Percentiles rank a stretch among this genome's conserved stretches.
These are phyloP conservation scores for Cairneyella variabilis DNA, from an alignment of 495 filamentous ascomycete species.

Conservation along the genomic window DNA sequence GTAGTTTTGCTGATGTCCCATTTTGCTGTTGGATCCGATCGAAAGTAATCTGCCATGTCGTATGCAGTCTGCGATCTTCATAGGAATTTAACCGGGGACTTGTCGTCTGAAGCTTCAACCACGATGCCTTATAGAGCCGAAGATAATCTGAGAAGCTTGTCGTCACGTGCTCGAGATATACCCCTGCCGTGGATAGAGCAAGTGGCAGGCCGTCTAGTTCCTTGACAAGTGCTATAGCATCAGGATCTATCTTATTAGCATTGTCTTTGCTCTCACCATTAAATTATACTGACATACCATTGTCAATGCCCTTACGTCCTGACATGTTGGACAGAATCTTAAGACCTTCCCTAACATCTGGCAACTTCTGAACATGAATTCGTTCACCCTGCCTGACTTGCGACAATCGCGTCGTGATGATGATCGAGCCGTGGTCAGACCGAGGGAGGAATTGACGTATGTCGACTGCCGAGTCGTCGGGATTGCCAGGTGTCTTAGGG, in stretches of 20 bases:
- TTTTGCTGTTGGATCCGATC: constrained; percentile 34
- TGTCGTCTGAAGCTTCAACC: constrained; percentile 20
- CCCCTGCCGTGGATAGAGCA: constrained; percentile 30
- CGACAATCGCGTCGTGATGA: constrained; percentile 41
- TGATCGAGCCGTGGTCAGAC: constrained; percentile 31
- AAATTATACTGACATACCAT: too few species aligned
- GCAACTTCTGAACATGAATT: constrained; percentile 29
- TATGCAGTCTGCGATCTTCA: constrained; percentile 31
- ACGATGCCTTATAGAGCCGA: constrained; percentile 26
- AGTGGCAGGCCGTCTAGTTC: constrained; percentile 26
- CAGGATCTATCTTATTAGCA: too few species aligned
- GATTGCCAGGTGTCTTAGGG: constrained; percentile 33
- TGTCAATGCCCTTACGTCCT: constrained; percentile 28
- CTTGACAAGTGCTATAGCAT: constrained; percentile 11
- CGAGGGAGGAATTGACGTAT: constrained; percentile 33
- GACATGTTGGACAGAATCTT: constrained; percentile 30
- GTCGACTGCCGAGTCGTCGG: constrained; percentile 22
- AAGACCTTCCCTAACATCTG: constrained; percentile 29
- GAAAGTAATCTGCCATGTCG: constrained; percentile 44
- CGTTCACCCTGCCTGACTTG: constrained; percentile 27
- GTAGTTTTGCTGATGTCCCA: constrained; percentile 32
- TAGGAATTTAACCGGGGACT: constrained; percentile 27
- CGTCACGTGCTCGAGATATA: constrained; percentile 26
- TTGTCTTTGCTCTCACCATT: too few species aligned
- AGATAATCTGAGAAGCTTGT: constrained; percentile 17